Base-by-base conservation (phyloP, 1,284 basidiomycete species). In the Ceratobasidium sp. region DNA sequence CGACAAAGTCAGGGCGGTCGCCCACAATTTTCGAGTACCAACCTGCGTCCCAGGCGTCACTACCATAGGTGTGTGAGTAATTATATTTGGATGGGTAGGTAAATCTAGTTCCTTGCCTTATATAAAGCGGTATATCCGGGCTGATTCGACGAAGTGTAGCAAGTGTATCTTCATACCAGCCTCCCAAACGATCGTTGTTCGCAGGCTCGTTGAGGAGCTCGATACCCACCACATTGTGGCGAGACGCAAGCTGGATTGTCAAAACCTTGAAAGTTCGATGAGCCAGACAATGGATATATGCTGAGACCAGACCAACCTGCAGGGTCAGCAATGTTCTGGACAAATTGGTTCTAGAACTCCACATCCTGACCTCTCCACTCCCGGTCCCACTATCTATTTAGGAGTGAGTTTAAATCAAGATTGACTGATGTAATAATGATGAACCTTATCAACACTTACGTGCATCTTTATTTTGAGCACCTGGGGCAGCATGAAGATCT, bases 171-270 rank as follows among this genome's bases (percentile, higher is more conserved):
- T 83, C 79, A 78, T 94, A 94, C 88, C 90, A 94, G 23, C 79
- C 79, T 75, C 86, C 83, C 14, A 94, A 82, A 1, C 80, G 80
- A 25, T 81, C 72, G 6, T 85, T 78, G 44, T 84, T 83, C 40
- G 87, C 86, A 1, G 94, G 94, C 79, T 96, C 94, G 79, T 96
- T 96, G 54, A 95, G 82, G 3, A 96, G 83, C 78, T 95, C 91
- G 62, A 96, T 83, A 6, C 93, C 94, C 51, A 94, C 84, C 30
- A 95, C 81, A 77, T 94, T 92, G 1, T 84, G 83, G 40, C 86
- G 83, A 0, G 81, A 78, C 14, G 82, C 81, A 46, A 82, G 77
- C 56, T 80, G 79, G 1, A 77, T 77, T 9, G 80, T 81, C 38
- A 92, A 81, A 60, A 86, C 83, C 11, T 54, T 14, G 6, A 30